These are phyloP conservation scores for Porpolomopsis calyptriformis DNA, from an alignment of 768 basidiomycete species.

Conservation along the genomic window DNA sequence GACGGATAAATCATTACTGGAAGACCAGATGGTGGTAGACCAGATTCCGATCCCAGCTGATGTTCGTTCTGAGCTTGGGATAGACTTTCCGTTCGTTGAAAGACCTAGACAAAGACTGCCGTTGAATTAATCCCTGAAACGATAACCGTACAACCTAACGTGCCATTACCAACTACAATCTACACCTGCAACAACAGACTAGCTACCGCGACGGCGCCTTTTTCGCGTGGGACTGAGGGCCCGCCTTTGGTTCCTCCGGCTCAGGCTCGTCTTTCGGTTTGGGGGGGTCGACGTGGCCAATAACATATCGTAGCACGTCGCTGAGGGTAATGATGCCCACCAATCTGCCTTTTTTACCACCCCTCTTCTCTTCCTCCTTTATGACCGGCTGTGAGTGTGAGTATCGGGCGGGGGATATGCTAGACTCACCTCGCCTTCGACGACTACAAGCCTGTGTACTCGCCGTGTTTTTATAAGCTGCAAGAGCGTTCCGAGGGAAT, in stretches of 20 bases:
- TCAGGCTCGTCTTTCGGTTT: conserved; percentile 22
- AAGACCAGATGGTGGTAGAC: no score
- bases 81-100: no score
- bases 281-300: conserved; percentile 50
- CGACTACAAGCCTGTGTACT: conserved; percentile 90
- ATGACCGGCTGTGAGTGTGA: conserved; percentile 2
- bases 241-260: background rate
- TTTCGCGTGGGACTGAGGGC: conserved; percentile 17
- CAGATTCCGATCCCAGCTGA: no score
- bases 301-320: conserved; percentile 78
- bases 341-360: conserved; percentile 74
- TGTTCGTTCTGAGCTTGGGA: no score
- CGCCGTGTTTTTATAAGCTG: conserved; percentile 87
- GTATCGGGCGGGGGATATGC: background rate
- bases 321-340: conserved; percentile 82
- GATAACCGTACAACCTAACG: no score
- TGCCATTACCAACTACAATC: no score
- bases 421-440: conserved; percentile 72
- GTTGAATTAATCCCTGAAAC: no score
- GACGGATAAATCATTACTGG: no score
- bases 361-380: conserved; percentile 70
- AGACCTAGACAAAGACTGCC: no score
- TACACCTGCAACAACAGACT: background rate
- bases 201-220: conserved; percentile 8
- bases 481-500: conserved; percentile 84